Conservation (phyloP, 305 asterid genomes). For the Fraxinus dipetala region DNA sequence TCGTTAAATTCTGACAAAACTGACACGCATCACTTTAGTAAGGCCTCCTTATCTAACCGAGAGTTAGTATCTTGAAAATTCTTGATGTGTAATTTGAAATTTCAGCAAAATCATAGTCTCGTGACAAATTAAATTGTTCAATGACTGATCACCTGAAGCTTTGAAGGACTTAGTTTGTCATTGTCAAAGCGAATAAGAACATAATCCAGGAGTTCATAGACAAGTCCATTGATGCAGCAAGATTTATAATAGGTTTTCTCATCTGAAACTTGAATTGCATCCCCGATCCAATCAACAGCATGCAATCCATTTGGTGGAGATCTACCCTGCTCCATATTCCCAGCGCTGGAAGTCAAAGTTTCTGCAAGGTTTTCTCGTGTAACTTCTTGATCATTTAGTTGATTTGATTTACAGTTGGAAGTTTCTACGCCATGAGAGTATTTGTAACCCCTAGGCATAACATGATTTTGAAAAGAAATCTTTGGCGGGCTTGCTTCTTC, state of each 20-base stretch:
- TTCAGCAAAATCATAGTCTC: slow-evolving; percentile 6
- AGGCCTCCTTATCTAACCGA: slow-evolving; percentile 1
- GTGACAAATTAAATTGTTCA: slow-evolving; percentile 11
- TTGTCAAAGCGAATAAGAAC: slow-evolving; percentile 55
- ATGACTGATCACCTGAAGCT: slow-evolving; percentile 65
- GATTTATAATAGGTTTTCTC: slow-evolving; percentile 60
- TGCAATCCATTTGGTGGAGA: slow-evolving; percentile 41
- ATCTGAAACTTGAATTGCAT: slow-evolving; percentile 50
- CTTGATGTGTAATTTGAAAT: slow-evolving; percentile 9
- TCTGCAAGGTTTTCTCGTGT: slow-evolving; percentile 39
- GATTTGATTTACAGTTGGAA: slow-evolving; percentile 30
- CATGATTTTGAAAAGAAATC: slow-evolving; percentile 39
- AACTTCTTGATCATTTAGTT: slow-evolving; percentile 31
- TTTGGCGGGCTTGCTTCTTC: slow-evolving; percentile 33
- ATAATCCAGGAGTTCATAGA: slow-evolving; percentile 57
- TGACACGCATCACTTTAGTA: neutral
- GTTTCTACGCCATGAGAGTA: slow-evolving; percentile 38
- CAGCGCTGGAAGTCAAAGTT: slow-evolving; percentile 34
- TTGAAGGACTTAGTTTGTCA: slow-evolving; percentile 63
- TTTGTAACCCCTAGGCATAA: slow-evolving; percentile 29
- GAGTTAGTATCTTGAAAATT: neutral
- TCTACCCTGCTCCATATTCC: slow-evolving; percentile 28
- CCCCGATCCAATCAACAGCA: slow-evolving; percentile 69
- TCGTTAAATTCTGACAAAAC: neutral
- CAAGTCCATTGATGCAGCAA: slow-evolving; percentile 60